phyloP scores from a whole-genome alignment of 306 rosid species.

The Lablab purpureus region DNA sequence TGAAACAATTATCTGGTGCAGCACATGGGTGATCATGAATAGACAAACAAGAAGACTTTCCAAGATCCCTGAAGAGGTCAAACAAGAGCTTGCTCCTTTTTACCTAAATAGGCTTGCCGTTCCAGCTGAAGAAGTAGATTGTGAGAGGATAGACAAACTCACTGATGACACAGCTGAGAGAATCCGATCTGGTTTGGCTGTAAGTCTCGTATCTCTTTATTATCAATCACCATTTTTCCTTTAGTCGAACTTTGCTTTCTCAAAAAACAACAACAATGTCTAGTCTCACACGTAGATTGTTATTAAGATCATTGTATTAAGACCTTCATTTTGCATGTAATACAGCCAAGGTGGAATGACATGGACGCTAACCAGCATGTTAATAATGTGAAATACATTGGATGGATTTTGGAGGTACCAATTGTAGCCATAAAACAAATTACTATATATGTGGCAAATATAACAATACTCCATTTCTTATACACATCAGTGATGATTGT shows the following conservation, averaged over 20 bases:
- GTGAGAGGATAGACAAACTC: constrained; percentile 76
- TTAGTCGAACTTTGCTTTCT: neutral
- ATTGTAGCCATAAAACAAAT: neutral
- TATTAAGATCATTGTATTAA: neutral
- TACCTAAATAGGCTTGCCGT: constrained; percentile 68
- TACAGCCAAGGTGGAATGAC: constrained; percentile 96
- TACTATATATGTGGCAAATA: neutral
- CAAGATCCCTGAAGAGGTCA: constrained; percentile 84
- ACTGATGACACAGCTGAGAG: constrained; percentile 72
- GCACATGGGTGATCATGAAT: constrained; percentile 97
- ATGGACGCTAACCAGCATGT: constrained; percentile 98
- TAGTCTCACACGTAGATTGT: neutral
- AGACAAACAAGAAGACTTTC: constrained; percentile 85
- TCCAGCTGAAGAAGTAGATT: constrained; percentile 59
- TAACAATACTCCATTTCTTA: neutral
- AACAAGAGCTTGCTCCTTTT: constrained; percentile 76
- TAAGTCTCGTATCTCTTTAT: constrained; percentile 45
- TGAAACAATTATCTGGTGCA: constrained; percentile 44
- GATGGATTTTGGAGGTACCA: constrained; percentile 94
- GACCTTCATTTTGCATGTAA: neutral
- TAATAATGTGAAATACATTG: constrained; percentile 92
- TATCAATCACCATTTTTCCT: neutral
- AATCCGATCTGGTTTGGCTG: constrained; percentile 82
- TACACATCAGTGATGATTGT: neutral
- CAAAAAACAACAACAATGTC: neutral